Evolutionary conservation across 2,329 filamentous ascomycete genomes (phyloP).

Genomic region (Alternaria alternata): DNA sequence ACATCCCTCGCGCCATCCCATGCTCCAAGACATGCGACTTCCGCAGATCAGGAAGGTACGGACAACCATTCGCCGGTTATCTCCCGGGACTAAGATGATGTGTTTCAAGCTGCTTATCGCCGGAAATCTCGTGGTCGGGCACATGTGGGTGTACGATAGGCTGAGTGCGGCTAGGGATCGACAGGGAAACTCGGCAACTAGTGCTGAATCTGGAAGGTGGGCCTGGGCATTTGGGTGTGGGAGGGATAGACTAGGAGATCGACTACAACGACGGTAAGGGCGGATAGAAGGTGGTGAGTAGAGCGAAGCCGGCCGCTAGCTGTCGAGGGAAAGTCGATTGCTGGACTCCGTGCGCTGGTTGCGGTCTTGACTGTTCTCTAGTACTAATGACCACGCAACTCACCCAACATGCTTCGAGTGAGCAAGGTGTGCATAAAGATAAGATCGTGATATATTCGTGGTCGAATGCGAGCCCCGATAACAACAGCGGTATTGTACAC

Average conservation of each 20-base stretch:
- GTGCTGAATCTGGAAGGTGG: slow-evolving; percentile 26
- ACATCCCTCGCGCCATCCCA: slow-evolving; percentile 9
- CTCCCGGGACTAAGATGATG: slow-evolving; percentile 11
- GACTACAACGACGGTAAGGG: not conserved
- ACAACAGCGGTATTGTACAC: not conserved
- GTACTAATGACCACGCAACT: not conserved
- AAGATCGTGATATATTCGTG: not conserved
- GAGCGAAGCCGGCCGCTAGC: not conserved
- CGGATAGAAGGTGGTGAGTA: not conserved
- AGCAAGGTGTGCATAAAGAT: not conserved
- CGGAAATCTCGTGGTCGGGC: slow-evolving; percentile 17
- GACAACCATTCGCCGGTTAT: slow-evolving; percentile 15
- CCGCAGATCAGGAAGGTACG: slow-evolving; percentile 37
- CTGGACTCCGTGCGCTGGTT: not conserved
- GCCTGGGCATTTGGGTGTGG: not conserved
- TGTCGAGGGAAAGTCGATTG: not conserved
- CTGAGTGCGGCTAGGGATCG: slow-evolving; percentile 28
- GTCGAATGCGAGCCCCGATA: not conserved
- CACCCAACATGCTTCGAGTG: not conserved
- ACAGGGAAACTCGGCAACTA: slow-evolving; percentile 26
- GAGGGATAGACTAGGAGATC: slow-evolving; percentile 2
- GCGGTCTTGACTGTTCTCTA: not conserved
- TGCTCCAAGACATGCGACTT: slow-evolving; percentile 1
- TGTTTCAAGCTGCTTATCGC: slow-evolving; percentile 32
- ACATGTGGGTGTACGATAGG: slow-evolving; percentile 38